phyloP scores from a whole-genome alignment of 352 stramenopile genomes.

The Globisporangium barbulae region DNA sequence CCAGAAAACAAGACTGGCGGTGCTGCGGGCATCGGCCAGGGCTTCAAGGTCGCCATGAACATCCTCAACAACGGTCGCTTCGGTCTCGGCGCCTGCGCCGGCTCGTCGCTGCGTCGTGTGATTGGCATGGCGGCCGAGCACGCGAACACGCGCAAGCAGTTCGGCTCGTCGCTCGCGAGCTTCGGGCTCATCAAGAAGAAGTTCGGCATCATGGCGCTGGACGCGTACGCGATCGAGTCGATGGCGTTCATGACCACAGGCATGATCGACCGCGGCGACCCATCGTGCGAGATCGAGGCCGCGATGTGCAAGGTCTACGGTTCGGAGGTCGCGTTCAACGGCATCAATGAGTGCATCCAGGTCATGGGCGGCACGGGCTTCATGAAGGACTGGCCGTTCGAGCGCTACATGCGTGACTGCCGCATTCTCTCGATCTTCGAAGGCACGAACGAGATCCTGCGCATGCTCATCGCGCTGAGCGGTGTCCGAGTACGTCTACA shows the following conservation, averaged over 20 bases:
- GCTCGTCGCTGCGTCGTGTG: slow-evolving; percentile 65
- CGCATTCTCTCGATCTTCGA: slow-evolving; percentile 92
- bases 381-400: slow-evolving; percentile 91
- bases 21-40: slow-evolving; percentile 73
- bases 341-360: slow-evolving; percentile 88
- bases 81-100: slow-evolving; percentile 72
- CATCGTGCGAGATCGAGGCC: slow-evolving; percentile 84
- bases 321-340: slow-evolving; percentile 76
- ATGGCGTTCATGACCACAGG: slow-evolving; percentile 90
- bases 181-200: slow-evolving; percentile 90
- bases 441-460: slow-evolving; percentile 90
- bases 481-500: slow-evolving; percentile 59
- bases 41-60: slow-evolving; percentile 93
- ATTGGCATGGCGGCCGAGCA: slow-evolving; percentile 66
- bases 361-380: slow-evolving; percentile 88
- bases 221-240: slow-evolving; percentile 84
- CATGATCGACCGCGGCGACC: slow-evolving; percentile 85
- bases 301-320: slow-evolving; percentile 90
- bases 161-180: slow-evolving; percentile 61
- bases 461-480: slow-evolving; percentile 90
- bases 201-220: slow-evolving; percentile 76
- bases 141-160: slow-evolving; percentile 80
- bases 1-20: slow-evolving; percentile 70
- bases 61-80: slow-evolving; percentile 94
- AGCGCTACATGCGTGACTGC: slow-evolving; percentile 90